These are phyloP conservation scores for Cercis canadensis DNA, from an alignment of 306 rosid species.

Conservation along the genomic window DNA sequence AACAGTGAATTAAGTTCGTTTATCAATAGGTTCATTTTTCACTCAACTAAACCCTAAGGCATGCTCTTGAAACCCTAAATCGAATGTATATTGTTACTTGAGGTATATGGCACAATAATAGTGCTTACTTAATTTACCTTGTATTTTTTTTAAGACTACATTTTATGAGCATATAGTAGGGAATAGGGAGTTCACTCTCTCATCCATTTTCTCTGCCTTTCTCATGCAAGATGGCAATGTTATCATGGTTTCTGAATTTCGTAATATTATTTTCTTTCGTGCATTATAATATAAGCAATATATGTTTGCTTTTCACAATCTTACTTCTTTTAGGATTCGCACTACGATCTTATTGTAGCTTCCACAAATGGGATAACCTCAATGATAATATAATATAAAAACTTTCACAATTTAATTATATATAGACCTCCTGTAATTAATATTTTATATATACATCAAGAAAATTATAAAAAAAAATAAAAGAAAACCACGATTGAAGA, in stretches of 20 bases:
- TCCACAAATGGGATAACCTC: conserved; percentile 6
- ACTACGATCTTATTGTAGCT: conserved; percentile 31
- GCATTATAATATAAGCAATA: conserved; percentile 4
- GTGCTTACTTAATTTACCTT: conserved; percentile 6
- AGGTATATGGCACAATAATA: conserved; percentile 14
- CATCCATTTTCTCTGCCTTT: conserved; percentile 29
- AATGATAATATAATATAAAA: neutral
- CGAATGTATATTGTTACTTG: neutral
- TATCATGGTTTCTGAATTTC: conserved; percentile 35
- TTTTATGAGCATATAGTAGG: conserved; percentile 31
- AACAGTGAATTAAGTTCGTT: conserved; percentile 17
- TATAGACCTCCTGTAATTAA: no score
- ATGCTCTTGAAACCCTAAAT: conserved; percentile 49
- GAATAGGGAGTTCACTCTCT: conserved; percentile 26
- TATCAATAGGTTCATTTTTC: conserved; percentile 17
- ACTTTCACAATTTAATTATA: no score
- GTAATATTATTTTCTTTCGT: conserved; percentile 11
- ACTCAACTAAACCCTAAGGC: conserved; percentile 49
- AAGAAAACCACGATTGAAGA: conserved; percentile 15
- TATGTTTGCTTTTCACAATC: conserved; percentile 37
- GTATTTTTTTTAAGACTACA: neutral
- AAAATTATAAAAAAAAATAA: neutral
- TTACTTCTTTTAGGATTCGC: conserved; percentile 37
- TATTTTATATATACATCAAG: no score
- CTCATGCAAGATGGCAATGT: conserved; percentile 42